Evolutionary conservation across 805 yeast genomes (phyloP).

Genomic region (Yueomyces sp.): DNA sequence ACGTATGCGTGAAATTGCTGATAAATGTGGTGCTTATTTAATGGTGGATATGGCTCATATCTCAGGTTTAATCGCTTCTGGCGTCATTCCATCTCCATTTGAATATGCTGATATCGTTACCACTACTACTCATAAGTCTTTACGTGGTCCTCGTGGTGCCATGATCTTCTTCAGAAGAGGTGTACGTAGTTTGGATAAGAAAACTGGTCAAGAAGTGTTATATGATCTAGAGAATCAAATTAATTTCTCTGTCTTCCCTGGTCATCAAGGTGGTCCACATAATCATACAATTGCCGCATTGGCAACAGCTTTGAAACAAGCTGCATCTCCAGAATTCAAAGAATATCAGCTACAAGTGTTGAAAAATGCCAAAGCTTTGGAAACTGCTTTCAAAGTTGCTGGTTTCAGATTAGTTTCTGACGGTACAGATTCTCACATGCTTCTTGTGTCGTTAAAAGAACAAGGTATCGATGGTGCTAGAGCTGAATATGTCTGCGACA

Average conservation of each 20-base stretch:
- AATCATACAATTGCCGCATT: conserved; percentile 97
- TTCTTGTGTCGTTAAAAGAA: conserved; percentile 75
- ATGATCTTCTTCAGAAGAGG: conserved; percentile 99
- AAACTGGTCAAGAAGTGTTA: conserved; percentile 81
- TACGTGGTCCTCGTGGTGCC: conserved; percentile 99
- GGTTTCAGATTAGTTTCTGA: conserved; percentile 79
- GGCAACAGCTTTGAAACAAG: conserved; percentile 94
- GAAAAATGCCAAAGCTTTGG: conserved; percentile 78
- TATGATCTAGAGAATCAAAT: conserved; percentile 91
- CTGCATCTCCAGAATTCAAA: conserved; percentile 78
- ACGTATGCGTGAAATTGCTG: conserved; percentile 93
- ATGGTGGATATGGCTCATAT: conserved; percentile 98
- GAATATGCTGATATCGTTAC: conserved; percentile 96
- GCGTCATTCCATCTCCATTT: conserved; percentile 91
- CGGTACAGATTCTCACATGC: conserved; percentile 97
- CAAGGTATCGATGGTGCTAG: conserved; percentile 94
- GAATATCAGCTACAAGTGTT: conserved; percentile 82
- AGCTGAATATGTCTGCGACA: conserved; percentile 89
- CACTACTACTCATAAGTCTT: conserved; percentile 95
- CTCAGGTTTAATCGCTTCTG: conserved; percentile 91
- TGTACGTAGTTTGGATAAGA: conserved; percentile 68
- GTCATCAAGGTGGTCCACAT: conserved; percentile 99
- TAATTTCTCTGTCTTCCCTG: conserved; percentile 98
- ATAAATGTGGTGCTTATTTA: conserved; percentile 92
- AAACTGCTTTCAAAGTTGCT: conserved; percentile 50